phyloP scores from a whole-genome alignment of 2,329 filamentous ascomycete species.

The Hymenoscyphus fraxineus region DNA sequence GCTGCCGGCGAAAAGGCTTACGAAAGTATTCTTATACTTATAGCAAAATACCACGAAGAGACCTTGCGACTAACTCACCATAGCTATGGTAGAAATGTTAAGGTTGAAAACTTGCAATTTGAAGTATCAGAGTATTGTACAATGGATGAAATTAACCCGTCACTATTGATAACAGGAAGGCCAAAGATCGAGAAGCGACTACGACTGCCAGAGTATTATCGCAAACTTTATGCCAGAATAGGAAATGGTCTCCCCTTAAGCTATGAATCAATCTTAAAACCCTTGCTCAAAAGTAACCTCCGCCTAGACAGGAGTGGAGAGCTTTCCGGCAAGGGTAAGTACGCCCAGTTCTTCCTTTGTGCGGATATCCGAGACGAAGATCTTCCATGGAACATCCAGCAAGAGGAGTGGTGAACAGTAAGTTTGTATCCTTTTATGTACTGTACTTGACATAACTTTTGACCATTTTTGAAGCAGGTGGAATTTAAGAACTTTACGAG shows the following conservation, averaged over 20 bases:
- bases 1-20: neutral
- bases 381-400: conserved; percentile 11
- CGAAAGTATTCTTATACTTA: neutral
- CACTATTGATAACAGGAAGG: neutral
- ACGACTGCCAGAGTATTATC: neutral
- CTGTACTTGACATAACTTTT: too few relatives aligned
- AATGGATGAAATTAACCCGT: neutral
- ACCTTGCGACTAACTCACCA: neutral
- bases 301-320: neutral
- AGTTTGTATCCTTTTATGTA: neutral
- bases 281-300: neutral
- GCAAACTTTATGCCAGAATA: neutral
- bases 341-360: conserved; percentile 9
- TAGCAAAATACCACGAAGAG: neutral
- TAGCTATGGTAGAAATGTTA: neutral
- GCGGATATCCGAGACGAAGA: conserved; percentile 11
- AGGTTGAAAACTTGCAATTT: neutral
- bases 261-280: neutral
- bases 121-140: neutral
- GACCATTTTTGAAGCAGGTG: too few relatives aligned
- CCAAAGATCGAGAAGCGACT: neutral
- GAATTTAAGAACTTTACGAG: too few relatives aligned
- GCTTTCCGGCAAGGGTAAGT: neutral
- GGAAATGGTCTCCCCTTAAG: neutral
- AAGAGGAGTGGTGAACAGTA: conserved; percentile 13